Conservation (phyloP, 768 basidiomycete genomes). For the Leccinum boreale region DNA sequence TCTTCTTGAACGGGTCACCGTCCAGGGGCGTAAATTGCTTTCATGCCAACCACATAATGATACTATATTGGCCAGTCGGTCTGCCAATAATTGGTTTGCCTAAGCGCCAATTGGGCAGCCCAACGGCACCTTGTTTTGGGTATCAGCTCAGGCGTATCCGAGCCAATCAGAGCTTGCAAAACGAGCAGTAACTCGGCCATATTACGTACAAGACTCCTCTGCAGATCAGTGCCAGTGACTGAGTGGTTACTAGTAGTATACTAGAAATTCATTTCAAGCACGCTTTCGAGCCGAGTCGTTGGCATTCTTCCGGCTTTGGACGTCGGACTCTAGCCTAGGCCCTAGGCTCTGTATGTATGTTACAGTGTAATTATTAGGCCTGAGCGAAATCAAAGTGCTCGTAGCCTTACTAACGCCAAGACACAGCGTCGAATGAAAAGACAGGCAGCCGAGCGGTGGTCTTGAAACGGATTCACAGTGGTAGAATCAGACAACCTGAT, state of each 20-base stretch:
- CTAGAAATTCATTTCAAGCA: background rate
- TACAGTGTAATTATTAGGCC: background rate
- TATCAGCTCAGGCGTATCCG: too few relatives aligned
- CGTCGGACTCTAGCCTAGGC: background rate
- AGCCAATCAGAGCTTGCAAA: too few relatives aligned
- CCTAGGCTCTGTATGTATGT: background rate
- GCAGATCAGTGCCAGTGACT: too few relatives aligned
- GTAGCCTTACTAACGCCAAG: background rate
- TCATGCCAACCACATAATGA: background rate
- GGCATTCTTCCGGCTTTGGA: background rate
- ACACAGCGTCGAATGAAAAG: background rate
- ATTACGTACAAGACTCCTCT: too few relatives aligned
- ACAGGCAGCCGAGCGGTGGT: background rate
- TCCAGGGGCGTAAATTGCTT: background rate
- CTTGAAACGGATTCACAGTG: background rate
- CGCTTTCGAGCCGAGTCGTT: background rate
- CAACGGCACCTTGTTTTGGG: too few relatives aligned
- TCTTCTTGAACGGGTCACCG: background rate
- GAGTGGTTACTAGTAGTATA: too few relatives aligned
- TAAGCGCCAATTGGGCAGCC: too few relatives aligned
- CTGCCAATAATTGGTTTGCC: background rate
- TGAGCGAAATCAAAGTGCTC: background rate
- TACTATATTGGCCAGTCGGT: background rate
- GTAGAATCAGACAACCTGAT: too few relatives aligned
- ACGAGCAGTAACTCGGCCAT: too few relatives aligned